These are phyloP conservation scores for Leccinum olivaceopallidum DNA, from an alignment of 768 basidiomycete genomes.

Conservation along the genomic window DNA sequence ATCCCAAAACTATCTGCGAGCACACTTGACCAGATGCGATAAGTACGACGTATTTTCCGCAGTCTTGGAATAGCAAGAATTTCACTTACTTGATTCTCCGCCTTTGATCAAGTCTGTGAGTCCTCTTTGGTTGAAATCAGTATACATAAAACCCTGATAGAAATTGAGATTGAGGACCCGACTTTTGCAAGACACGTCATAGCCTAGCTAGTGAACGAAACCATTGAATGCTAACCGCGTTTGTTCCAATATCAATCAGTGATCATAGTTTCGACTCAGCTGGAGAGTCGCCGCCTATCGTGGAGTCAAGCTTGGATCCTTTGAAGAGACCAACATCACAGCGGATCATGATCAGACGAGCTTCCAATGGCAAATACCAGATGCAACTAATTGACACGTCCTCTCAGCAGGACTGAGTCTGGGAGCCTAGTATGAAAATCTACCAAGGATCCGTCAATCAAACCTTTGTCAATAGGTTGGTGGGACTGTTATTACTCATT, in stretches of 20 bases:
- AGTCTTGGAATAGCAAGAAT: neutral
- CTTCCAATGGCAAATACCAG: neutral
- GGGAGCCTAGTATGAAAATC: neutral
- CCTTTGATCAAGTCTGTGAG: neutral
- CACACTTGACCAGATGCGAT: slow-evolving; percentile 20
- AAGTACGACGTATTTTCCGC: neutral
- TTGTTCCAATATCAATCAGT: neutral
- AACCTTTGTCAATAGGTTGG: neutral
- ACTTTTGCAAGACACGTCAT: neutral
- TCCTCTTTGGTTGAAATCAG: no score
- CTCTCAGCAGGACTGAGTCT: neutral
- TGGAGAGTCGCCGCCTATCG: no score
- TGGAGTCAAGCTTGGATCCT: neutral
- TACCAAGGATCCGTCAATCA: neutral
- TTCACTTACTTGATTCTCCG: neutral
- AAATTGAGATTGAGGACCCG: neutral
- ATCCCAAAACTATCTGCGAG: slow-evolving; percentile 9
- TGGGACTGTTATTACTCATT: neutral
- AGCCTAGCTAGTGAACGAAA: neutral
- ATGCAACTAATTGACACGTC: neutral
- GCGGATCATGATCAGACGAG: neutral
- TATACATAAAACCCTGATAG: neutral
- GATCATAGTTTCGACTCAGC: neutral
- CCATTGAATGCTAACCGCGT: neutral
- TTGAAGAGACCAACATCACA: neutral